phyloP scores from a whole-genome alignment of 805 yeast genomes.

The Saturnispora galanensis region DNA sequence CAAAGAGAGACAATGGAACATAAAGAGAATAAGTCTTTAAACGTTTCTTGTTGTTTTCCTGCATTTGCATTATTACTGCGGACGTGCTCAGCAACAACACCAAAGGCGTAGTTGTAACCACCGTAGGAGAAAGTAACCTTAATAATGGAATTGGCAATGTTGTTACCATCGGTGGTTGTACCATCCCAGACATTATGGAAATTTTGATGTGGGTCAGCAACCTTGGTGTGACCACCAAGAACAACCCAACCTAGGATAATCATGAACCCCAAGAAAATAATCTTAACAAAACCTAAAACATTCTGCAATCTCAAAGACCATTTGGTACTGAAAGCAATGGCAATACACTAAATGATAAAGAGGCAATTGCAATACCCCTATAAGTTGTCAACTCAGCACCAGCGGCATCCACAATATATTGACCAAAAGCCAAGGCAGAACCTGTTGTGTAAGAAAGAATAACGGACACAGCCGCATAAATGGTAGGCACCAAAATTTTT shows the following conservation, averaged over 20 bases:
- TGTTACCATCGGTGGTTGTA: slow-evolving; percentile 33
- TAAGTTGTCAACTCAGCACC: slow-evolving; percentile 55
- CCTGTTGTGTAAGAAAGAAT: slow-evolving; percentile 83
- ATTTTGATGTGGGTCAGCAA: slow-evolving; percentile 18
- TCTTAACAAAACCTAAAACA: slow-evolving; percentile 59
- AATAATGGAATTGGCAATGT: slow-evolving; percentile 34
- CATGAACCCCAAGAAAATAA: slow-evolving; percentile 60
- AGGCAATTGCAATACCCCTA: slow-evolving; percentile 67
- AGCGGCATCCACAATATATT: slow-evolving; percentile 67
- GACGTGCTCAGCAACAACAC: slow-evolving; percentile 30
- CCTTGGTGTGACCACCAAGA: slow-evolving; percentile 54
- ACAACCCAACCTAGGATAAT: slow-evolving; percentile 79
- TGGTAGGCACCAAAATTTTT: slow-evolving; percentile 51
- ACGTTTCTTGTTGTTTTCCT: slow-evolving; percentile 36
- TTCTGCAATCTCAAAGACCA: slow-evolving; percentile 60
- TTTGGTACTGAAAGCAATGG: slow-evolving; percentile 53
- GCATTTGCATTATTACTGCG: slow-evolving; percentile 27
- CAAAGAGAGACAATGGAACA: slow-evolving; percentile 62
- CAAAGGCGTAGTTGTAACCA: slow-evolving; percentile 32
- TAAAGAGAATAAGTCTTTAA: slow-evolving; percentile 55
- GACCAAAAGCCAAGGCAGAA: slow-evolving; percentile 72
- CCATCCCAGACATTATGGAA: slow-evolving; percentile 31
- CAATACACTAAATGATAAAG: slow-evolving; percentile 57
- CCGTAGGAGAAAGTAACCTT: slow-evolving; percentile 36
- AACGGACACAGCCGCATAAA: slow-evolving; percentile 62